Evolutionary conservation across 2,329 filamentous ascomycete genomes (phyloP).

Genomic region (Exophiala sp.): DNA sequence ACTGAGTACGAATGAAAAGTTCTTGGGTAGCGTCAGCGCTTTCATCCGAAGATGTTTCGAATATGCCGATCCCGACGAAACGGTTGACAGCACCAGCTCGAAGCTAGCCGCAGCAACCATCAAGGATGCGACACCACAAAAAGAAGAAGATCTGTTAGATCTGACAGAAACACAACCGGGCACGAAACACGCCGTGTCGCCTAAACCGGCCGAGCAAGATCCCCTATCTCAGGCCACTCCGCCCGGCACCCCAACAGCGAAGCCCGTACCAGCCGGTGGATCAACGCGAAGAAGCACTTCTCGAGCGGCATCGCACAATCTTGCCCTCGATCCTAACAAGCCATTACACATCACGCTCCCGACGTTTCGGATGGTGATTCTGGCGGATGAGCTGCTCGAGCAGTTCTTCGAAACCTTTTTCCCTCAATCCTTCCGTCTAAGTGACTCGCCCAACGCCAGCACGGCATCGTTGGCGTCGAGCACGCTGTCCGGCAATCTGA

Average conservation of each 20-base stretch:
- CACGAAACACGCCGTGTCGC: conserved; percentile 26
- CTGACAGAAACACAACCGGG: conserved; percentile 34
- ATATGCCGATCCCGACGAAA: conserved; percentile 80
- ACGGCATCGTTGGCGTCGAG: conserved; percentile 34
- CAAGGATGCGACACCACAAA: background rate
- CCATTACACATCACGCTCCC: conserved; percentile 93
- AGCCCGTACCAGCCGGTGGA: conserved; percentile 1
- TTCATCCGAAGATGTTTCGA: conserved; percentile 97
- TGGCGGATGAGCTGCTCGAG: conserved; percentile 90
- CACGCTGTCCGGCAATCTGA: conserved; percentile 63
- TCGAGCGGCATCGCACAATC: conserved; percentile 65
- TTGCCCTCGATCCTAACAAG: conserved; percentile 84
- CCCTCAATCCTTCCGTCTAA: conserved; percentile 83
- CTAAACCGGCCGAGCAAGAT: conserved; percentile 22
- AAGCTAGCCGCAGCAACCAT: conserved; percentile 32
- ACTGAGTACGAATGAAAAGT: conserved; percentile 71
- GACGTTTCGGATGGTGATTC: conserved; percentile 96
- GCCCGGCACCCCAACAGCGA: conserved; percentile 13
- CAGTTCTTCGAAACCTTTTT: conserved; percentile 97
- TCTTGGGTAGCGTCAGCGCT: conserved; percentile 85
- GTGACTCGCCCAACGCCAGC: conserved; percentile 52
- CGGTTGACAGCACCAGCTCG: conserved; percentile 63
- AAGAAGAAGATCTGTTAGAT: conserved; percentile 40
- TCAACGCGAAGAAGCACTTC: conserved; percentile 9
- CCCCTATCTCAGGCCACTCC: conserved; percentile 25